Conservation (phyloP, 345 rosid genomes). For the Gossypium bickii region DNA sequence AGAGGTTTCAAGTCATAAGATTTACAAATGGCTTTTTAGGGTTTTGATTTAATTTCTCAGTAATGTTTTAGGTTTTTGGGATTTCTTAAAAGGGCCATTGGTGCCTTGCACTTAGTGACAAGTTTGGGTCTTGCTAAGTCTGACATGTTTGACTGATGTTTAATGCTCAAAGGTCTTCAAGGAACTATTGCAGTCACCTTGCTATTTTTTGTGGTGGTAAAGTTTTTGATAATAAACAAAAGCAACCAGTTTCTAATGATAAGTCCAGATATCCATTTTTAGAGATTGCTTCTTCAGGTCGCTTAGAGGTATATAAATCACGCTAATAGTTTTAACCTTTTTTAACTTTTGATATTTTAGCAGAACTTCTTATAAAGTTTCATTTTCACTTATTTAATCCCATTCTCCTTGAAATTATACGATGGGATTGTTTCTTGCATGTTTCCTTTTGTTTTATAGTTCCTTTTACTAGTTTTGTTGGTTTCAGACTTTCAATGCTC, state of each 20-base stretch:
- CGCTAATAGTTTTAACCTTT: conserved; percentile 5
- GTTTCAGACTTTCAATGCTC: background rate
- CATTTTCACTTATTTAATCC: conserved; percentile 39
- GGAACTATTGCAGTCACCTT: conserved; percentile 80
- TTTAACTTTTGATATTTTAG: background rate
- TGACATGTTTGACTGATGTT: conserved; percentile 82
- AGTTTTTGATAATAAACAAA: conserved; percentile 40
- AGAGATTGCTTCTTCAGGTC: conserved; percentile 74
- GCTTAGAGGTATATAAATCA: conserved; percentile 57
- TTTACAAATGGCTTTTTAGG: conserved; percentile 17
- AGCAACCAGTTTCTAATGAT: conserved; percentile 39
- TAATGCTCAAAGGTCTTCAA: conserved; percentile 83
- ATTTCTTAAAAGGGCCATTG: background rate
- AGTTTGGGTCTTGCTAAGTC: conserved; percentile 24
- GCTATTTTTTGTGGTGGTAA: conserved; percentile 66
- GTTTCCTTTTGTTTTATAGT: background rate
- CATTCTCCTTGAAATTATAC: conserved; percentile 18
- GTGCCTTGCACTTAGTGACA: background rate
- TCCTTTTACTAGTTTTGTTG: background rate
- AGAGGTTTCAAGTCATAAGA: conserved; percentile 17
- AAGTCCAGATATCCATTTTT: conserved; percentile 64
- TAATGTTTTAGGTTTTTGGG: conserved; percentile 10
- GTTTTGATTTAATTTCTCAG: conserved; percentile 26
- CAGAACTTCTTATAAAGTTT: conserved; percentile 4
- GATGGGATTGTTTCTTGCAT: background rate